These are phyloP conservation scores for Ganoderma multipileum DNA, from an alignment of 1,284 basidiomycete species.

Conservation along the genomic window DNA sequence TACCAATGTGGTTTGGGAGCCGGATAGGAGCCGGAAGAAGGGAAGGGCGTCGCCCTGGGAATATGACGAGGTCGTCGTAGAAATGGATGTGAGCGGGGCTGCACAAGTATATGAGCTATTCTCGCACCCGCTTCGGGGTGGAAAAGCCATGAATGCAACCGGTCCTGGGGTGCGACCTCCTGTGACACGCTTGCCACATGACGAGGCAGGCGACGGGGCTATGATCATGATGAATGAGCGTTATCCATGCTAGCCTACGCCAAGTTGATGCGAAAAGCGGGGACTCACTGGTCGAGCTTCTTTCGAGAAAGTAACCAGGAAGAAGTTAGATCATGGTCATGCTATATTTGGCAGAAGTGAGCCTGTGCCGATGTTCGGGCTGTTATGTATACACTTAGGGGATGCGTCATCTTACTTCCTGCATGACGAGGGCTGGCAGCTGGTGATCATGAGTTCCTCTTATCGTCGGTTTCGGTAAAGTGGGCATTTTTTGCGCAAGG, in stretches of 20 bases:
- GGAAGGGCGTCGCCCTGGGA: constrained; percentile 3
- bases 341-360: not conserved
- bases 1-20: not conserved
- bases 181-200: constrained; percentile 28
- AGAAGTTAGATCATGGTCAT: not conserved
- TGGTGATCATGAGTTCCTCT: not conserved
- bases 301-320: constrained; percentile 10
- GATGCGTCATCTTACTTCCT: not conserved
- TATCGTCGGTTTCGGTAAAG: not conserved
- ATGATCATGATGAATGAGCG: not conserved
- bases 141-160: not conserved
- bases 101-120: not conserved
- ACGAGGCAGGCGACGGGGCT: constrained; percentile 6
- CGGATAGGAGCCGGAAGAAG: not conserved
- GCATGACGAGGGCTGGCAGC: not conserved
- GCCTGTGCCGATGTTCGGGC: not conserved
- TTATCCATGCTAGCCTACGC: not conserved
- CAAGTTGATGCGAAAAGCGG: not conserved
- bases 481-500: not conserved
- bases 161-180: not conserved
- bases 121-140: not conserved
- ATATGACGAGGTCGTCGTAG: not conserved
- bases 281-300: constrained; percentile 7
- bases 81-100: not conserved
- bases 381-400: not conserved